Percentiles rank a stretch among this genome's conserved stretches.
Conservation (phyloP, 106 monocot genomes). For the Vanilla planifolia region DNA sequence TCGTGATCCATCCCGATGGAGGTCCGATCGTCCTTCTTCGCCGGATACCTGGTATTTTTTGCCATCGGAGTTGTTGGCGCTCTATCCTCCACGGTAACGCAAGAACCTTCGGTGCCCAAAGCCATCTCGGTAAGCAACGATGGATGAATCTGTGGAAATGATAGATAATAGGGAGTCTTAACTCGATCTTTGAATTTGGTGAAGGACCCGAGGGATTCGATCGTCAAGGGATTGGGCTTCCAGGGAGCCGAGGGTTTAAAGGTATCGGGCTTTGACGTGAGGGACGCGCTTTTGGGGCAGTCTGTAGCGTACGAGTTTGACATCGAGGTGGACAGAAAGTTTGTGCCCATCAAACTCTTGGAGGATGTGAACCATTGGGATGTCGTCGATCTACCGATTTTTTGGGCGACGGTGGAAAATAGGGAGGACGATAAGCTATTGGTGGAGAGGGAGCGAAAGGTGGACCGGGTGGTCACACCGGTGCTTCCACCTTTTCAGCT, state of each 20-base stretch:
- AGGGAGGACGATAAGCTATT: conserved; percentile 26
- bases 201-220: conserved; percentile 80
- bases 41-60: conserved; percentile 15
- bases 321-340: conserved; percentile 65
- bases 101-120: conserved; percentile 36
- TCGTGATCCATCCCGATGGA: conserved; percentile 41
- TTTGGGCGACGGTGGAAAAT: conserved; percentile 22
- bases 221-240: conserved; percentile 62
- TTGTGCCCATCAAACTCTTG: conserved; percentile 67
- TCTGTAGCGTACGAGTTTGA: conserved; percentile 87
- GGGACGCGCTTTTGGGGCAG: conserved; percentile 70
- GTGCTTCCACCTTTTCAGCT: conserved; percentile 77
- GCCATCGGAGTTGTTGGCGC: conserved; percentile 19
- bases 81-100: conserved; percentile 18
- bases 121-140: conserved; percentile 50
- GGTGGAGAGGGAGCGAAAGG: conserved; percentile 26
- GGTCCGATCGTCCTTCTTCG: conserved; percentile 11
- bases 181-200: conserved; percentile 1
- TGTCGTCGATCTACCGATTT: conserved; percentile 51
- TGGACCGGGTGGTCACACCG: conserved; percentile 25
- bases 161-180: background rate
- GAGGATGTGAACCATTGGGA: conserved; percentile 80
- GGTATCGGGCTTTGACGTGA: conserved; percentile 75
- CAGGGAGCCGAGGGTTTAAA: conserved; percentile 39
- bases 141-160: background rate